Conservation (phyloP, 805 yeast genomes). For the Candida hungchunana region DNA sequence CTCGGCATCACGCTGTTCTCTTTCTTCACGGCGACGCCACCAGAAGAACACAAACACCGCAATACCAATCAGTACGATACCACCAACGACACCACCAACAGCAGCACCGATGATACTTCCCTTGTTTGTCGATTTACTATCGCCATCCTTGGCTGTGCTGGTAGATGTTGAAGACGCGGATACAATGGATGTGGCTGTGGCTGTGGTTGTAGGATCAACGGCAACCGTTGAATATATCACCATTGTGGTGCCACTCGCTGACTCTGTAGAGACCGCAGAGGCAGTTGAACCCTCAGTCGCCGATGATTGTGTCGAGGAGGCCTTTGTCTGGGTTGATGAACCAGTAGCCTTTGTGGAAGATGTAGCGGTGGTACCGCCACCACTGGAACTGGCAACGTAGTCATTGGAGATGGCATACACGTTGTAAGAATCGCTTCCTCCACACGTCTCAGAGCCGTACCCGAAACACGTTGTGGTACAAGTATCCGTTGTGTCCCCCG, state of each 20-base stretch:
- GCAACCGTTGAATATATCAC: constrained; percentile 22
- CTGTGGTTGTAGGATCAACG: constrained; percentile 14
- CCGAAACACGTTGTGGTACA: constrained; percentile 53
- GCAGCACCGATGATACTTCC: constrained; percentile 46
- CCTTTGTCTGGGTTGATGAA: constrained; percentile 18
- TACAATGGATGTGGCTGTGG: constrained; percentile 10
- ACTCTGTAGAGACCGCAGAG: constrained; percentile 22
- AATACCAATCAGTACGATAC: constrained; percentile 41
- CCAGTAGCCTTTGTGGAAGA: constrained; percentile 22
- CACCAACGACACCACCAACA: constrained; percentile 62
- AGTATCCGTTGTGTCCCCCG: constrained; percentile 27
- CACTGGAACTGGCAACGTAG: constrained; percentile 5
- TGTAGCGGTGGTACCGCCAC: constrained; percentile 8
- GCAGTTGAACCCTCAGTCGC: constrained; percentile 20
- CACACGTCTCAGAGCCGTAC: constrained; percentile 56
- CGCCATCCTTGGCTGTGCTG: constrained; percentile 10
- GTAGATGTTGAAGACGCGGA: constrained; percentile 25
- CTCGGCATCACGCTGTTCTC: constrained; percentile 36
- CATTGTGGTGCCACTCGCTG: constrained; percentile 18
- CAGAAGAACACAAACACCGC: constrained; percentile 37
- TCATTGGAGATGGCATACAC: constrained; percentile 29
- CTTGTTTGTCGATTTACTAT: constrained; percentile 5
- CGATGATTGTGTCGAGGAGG: constrained; percentile 23
- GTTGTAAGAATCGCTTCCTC: constrained; percentile 47
- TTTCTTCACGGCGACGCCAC: constrained; percentile 35